Base-by-base conservation (phyloP, 2,329 filamentous ascomycete species). In the Ophiosphaerella korrae region DNA sequence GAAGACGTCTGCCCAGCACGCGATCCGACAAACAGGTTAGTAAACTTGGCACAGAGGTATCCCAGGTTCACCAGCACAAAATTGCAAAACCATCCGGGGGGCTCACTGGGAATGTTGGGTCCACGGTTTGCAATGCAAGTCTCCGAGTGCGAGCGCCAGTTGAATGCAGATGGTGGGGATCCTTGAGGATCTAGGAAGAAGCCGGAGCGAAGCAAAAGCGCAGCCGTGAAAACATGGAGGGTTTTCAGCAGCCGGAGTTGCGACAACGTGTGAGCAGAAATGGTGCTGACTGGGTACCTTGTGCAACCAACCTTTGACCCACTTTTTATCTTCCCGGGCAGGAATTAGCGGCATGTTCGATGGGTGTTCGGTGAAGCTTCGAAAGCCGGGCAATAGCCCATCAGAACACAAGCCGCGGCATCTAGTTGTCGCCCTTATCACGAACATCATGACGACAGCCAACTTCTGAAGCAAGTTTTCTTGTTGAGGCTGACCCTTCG, bases 91-190 rank as follows among this genome's bases (percentile, higher is more conserved):
- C 11, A 11, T 8, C 26, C 26, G 26, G 26, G 12, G 3, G 16
- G 12, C 13, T 29, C 11, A 43, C 31, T 39, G 45, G 49, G 35
- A 52, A 29, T 36, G 31, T 41, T 44, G 49, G 49, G 49, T n/a
- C 44, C 49, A 52, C 34, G 46, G 46, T 42, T 5, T 35, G 45
- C 36, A 21, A n/a, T 31, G 23, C 39, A 21, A 32, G 34, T 24
- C 16, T 29, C 34, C 24, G n/a, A 21, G 31, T 7, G n/a, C 29
- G 32, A 35, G 26, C n/a, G 33, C 16, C 26, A 14, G 23, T 23
- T 13, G 14, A 18, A 42, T 40, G 40, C 24, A 43, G 29, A n/a
- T 39, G 18, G 18, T 21, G 18, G 18, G 18, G n/a, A 43, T 21
- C 38, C 24, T 24, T 13, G 31, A 16, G 31, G 39, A 13, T 23